Evolutionary conservation across 1,284 basidiomycete species (phyloP), one percentile per base, ranked within the genome.

Genomic region (Cutaneotrichosporon daszewskae): DNA sequence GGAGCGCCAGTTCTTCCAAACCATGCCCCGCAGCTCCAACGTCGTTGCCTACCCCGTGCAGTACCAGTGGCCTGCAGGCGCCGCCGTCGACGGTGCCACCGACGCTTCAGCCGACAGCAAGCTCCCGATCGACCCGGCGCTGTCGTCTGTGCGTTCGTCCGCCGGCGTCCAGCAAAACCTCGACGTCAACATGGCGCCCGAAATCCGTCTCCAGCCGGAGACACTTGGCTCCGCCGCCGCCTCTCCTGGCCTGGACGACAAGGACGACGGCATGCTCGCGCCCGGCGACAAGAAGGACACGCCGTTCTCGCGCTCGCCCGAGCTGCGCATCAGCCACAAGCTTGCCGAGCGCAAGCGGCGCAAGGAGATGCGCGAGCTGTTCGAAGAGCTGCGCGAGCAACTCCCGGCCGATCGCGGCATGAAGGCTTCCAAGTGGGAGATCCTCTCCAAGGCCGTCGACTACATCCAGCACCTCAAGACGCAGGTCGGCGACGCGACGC

Each of bases 281-380:
- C 29, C 28, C 28, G 38, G 38, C 20, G 37, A 35, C 20, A 56
- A 53, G 38, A 66, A 62, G 40, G 78, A 82, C 17, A 86, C 87
- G 12, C 88, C 89, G 5, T 96, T 95, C 70, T 91, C 90, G 42
- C 84, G 91, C 48, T 90, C 87, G 1, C 91, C 91, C 4, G 91
- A 96, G 67, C 76, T 96, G 32, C 80, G 90, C 41, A 81, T 95
- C 32, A 90, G 86, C 12, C 91, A 96, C 73, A 95, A 95, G 66
- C 79, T 95, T 17, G 91, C 91, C 2, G 91, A 96, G 18, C 47
- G 37, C 50, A 95, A 96, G 71, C 76, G 91, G 55, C 78, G 91
- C 66, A 94, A 91, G 73, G 91, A 96, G 72, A 96, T 96, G 91
- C 92, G 92, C 64, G 90, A 95, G 49, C 69, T 96, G 37, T 96